A percentile compares a stretch with the other conserved stretches of the same genome.
Conservation (phyloP, 2,329 filamentous ascomycete genomes). For the Periconia digitata region DNA sequence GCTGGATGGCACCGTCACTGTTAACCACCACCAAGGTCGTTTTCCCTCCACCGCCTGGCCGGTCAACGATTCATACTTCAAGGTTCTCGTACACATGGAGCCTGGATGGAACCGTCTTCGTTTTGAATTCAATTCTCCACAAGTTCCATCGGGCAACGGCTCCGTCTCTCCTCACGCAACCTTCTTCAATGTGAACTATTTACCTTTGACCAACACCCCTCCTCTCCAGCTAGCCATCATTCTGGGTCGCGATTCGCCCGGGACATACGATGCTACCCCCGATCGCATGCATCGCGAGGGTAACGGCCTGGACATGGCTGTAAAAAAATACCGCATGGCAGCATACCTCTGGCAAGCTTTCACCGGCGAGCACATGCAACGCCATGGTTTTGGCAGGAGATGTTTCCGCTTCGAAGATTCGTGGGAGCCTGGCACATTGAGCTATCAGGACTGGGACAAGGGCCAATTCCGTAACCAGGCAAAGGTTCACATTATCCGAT, state of each 20-base stretch:
- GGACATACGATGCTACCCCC: constrained; percentile 79
- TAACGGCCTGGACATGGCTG: constrained; percentile 76
- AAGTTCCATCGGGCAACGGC: constrained; percentile 69
- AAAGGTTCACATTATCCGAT: constrained; percentile 81
- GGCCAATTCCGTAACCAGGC: constrained; percentile 86
- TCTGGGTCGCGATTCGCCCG: constrained; percentile 83
- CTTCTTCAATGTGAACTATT: constrained; percentile 81
- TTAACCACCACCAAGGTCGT: constrained; percentile 79
- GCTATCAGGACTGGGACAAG: constrained; percentile 69
- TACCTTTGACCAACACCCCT: constrained; percentile 75
- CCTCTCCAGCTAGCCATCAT: constrained; percentile 89
- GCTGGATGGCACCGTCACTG: constrained; percentile 76
- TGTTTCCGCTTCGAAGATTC: constrained; percentile 92
- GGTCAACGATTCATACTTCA: constrained; percentile 86
- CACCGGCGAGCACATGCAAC: constrained; percentile 93
- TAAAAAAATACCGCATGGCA: constrained; percentile 90
- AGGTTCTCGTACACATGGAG: constrained; percentile 84
- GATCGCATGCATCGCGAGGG: constrained; percentile 76
- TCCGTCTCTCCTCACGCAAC: constrained; percentile 74
- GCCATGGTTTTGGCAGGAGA: constrained; percentile 81
- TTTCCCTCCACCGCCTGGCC: constrained; percentile 87
- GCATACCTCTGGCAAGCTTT: constrained; percentile 97
- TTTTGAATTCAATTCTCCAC: constrained; percentile 84
- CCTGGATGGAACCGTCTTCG: constrained; percentile 87
- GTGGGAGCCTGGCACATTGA: constrained; percentile 83